These are phyloP conservation scores for Sporothrix euskadiensis DNA, from an alignment of 2,329 filamentous ascomycete species.

Conservation along the genomic window DNA sequence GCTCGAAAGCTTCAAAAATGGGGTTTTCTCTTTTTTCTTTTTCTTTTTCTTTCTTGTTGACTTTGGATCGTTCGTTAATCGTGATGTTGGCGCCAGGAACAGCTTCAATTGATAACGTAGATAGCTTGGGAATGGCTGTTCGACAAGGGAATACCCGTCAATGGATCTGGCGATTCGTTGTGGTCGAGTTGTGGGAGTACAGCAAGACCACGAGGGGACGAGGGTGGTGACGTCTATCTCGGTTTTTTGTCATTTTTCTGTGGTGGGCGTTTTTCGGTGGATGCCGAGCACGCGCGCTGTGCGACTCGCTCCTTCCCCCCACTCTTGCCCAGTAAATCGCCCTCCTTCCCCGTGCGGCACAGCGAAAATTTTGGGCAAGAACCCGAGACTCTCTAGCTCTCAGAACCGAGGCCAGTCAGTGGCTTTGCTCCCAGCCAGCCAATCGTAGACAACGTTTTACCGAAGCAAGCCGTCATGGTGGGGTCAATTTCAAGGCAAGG, in stretches of 20 bases:
- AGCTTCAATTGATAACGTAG: constrained; percentile 9
- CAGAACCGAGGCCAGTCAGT: constrained; percentile 20
- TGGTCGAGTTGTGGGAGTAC: not conserved
- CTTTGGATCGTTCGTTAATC: not conserved
- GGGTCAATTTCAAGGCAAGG: not conserved
- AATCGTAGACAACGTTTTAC: constrained; percentile 31
- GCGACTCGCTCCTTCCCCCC: not conserved
- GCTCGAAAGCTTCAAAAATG: constrained; percentile 2
- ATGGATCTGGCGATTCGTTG: not conserved
- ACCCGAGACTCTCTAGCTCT: not conserved
- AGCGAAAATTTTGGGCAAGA: not conserved
- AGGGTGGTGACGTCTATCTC: constrained; percentile 19
- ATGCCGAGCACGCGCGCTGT: not conserved
- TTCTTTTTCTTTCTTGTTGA: not conserved
- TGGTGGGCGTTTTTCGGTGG: not conserved
- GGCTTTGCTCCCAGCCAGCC: constrained; percentile 16
- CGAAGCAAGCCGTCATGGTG: constrained; percentile 25
- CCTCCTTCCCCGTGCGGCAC: not conserved
- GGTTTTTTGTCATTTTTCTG: not conserved
- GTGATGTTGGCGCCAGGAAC: not conserved
- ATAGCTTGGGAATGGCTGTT: not conserved
- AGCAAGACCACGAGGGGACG: not conserved
- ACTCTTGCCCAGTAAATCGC: no score
- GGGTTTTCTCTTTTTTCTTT: not conserved
- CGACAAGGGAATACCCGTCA: not conserved